Evolutionary conservation across 495 filamentous ascomycete species (phyloP), one percentile per base, ranked within the genome.

Genomic region (Xylaria intraflava): DNA sequence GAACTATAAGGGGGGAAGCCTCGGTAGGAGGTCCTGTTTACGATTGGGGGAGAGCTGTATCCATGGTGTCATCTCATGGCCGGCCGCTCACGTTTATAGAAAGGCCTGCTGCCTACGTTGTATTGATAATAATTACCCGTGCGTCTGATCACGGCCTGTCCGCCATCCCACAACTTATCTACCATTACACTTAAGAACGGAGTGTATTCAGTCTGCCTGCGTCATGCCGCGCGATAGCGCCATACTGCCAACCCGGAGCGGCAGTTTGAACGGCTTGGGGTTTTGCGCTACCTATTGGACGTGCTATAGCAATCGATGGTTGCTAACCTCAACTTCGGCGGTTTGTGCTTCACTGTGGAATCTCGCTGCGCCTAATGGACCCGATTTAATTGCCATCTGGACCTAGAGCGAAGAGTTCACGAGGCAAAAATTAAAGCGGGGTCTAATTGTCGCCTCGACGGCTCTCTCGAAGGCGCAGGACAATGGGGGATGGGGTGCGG

Each of bases 381-480:
- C 74, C 3, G 83, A 87, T 7, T 85, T 84, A 35, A 91, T 89
- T n/a, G 77, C 73, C 12, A 66, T 89, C 85, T 10, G 77, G 67
- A 1, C 84, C 86, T 24, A 71, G 74, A 29, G 82, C 79, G 66
- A 89, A 89, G 72, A 90, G 59, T 89, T 90, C 8, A 89, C 83
- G 2, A 90, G 72, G 50, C 79, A 80, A 68, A 88, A 87, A 59
- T 91, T 90, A 66, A 85, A 90, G 2, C 53, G 76, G 51, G 72
- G 71, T n/a, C 71, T 72, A 1, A 84, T 85, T 3, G 78, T 72
- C 5, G 71, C 65, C 66, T 88, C 82, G 6, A 83, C 79, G 30
- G 74, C 60, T 30, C 63, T 63, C 3, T 79, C 74, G 1, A 89
- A 72, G 1, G 65, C 54, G 35, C 74, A 1, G 90, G 76, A 60